Conservation (phyloP, 2,329 filamentous ascomycete species). For the Sporothrix variecibatus region DNA sequence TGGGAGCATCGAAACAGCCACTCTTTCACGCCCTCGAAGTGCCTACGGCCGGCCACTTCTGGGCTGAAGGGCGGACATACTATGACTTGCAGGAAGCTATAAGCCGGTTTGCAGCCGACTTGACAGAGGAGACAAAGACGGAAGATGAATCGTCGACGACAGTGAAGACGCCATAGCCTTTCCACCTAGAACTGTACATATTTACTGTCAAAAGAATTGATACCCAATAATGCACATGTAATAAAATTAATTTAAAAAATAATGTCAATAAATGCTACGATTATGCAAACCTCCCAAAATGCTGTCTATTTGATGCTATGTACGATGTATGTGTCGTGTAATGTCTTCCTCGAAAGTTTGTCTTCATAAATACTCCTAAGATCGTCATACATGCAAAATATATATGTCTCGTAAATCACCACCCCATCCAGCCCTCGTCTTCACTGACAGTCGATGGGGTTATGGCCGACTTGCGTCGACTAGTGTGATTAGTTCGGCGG, state of each 20-base stretch:
- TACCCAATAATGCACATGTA: conserved; percentile 4
- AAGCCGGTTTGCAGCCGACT: conserved; percentile 34
- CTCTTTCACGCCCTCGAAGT: conserved; percentile 48
- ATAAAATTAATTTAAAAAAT: neutral
- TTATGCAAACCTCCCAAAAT: neutral
- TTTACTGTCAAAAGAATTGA: neutral
- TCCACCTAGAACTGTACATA: neutral
- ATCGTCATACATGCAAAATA: neutral
- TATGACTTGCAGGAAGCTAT: conserved; percentile 40
- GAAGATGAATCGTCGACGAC: neutral
- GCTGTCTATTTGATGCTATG: neutral
- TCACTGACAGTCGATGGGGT: neutral
- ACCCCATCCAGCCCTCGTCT: conserved; percentile 22
- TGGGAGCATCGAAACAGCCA: conserved; percentile 24
- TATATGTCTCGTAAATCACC: neutral
- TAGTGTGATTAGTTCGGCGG: neutral
- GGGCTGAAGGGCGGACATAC: conserved; percentile 49
- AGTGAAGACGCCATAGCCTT: neutral
- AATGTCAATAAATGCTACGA: neutral
- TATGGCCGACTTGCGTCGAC: neutral
- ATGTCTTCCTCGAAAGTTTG: neutral
- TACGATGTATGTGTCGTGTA: neutral
- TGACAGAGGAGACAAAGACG: conserved; percentile 23
- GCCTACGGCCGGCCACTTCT: conserved; percentile 56
- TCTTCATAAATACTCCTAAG: neutral